Conservation (phyloP, 1,284 basidiomycete species). For the Rhodotorula sp. region DNA sequence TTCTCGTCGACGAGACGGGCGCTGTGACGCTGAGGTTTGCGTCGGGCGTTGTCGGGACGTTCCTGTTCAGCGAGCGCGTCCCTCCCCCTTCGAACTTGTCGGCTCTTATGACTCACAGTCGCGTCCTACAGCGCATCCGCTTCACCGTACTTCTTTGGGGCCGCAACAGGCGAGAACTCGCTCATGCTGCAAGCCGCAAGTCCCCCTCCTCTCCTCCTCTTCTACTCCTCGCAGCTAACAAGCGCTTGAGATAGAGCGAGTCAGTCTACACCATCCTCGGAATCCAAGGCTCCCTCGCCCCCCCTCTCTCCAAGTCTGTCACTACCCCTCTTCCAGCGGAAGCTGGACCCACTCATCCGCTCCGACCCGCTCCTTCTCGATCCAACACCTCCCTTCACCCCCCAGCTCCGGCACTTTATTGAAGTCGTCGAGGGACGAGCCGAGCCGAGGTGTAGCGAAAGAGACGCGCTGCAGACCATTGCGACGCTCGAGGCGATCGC, state of each 20-base stretch:
- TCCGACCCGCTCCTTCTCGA: constrained; percentile 15
- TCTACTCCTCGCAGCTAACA: too few relatives aligned
- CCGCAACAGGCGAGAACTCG: constrained; percentile 42
- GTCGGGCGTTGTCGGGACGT: constrained; percentile 37
- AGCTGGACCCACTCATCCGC: constrained; percentile 13
- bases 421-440: constrained; percentile 24
- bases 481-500: constrained; percentile 18
- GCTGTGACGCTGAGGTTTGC: constrained; percentile 36
- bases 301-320: constrained; percentile 30
- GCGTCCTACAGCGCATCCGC: constrained; percentile 21
- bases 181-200: constrained; percentile 14
- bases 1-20: constrained; percentile 40
- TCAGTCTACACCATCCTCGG: constrained; percentile 39
- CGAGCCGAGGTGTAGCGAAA: constrained; percentile 20
- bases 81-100: background rate
- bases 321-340: constrained; percentile 9
- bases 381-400: constrained; percentile 36
- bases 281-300: constrained; percentile 29
- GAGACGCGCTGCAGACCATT: constrained; percentile 20
- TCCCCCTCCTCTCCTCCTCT: background rate
- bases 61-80: constrained; percentile 41
- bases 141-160: constrained; percentile 38
- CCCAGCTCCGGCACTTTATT: constrained; percentile 38
- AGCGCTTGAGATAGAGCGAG: constrained; percentile 2
- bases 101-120: background rate